Evolutionary conservation across 148 eudicot species (phyloP), one percentile per base, ranked within the genome.

Genomic region (Rheum nobile): DNA sequence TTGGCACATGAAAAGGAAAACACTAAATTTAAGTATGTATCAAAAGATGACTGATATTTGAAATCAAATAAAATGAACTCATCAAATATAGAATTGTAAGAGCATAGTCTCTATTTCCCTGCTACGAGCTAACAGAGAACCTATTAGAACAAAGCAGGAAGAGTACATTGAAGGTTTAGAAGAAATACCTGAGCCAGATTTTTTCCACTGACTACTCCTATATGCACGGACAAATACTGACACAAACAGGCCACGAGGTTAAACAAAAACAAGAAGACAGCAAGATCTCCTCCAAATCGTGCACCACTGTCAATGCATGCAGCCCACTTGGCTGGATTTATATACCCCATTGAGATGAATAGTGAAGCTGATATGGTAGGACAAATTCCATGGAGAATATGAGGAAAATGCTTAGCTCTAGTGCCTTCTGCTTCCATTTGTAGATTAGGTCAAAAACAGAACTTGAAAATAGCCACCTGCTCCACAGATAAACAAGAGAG

Each of bases 271-370:
- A 88, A 71, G 41, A 82, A 82, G 3, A 82, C 67, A 11, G 80
- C 80, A 28, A 91, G 80, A 86, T 90, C 92, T 75, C 68, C 79
- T 34, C 97, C 98, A 82, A 87, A 88, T 34, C 86, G 93, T 44
- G 97, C 91, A 72, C 98, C 98, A 38, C 89, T 88, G 50, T 95
- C 98, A 12, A 90, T 82, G 72, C 84, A 79, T 74, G 92, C 85
- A 71, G 85, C 93, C 97, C 97, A 95, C 41, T 91, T 95, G 72
- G 93, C 98, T 31, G 98, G 97, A 80, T 95, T 93, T 43, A 91
- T 79, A 81, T 87, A 91, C 69, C 90, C 87, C 13, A 90, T 75
- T 50, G 93, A 85, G 75, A 95, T 76, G 37, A 89, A 75, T 57
- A 95, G 82, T 61, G 82, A 74, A 21, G 98, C 97, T 35, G 84